Base-by-base conservation (phyloP, 2,329 filamentous ascomycete genomes). In the Lasiodiplodia hormozganensis region DNA sequence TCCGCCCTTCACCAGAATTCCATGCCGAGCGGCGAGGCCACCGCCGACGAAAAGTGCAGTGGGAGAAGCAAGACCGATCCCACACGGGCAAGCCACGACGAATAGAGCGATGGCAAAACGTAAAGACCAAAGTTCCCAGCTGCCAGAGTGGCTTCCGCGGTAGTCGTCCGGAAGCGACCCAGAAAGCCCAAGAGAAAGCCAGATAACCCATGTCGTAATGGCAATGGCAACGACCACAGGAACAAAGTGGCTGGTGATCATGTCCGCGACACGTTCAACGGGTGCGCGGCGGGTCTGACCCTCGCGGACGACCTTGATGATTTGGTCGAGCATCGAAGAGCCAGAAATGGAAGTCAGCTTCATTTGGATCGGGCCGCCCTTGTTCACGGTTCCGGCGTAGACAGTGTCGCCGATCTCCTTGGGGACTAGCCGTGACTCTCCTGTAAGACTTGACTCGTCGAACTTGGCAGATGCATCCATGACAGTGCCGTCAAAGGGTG, bases 361-460 rank as follows among this genome's bases (percentile, higher is more conserved):
- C 31, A 93, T 82, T 11, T 87, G 84, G 18, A 94, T 77, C 0
- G 90, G 85, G 0, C 84, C 77, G 6, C 85, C 89, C 74, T 90
- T 90, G 80, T 94, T 94, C 76, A 94, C 84, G 0, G 92, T 94
- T 18, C 92, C 92, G 0, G 91, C 88, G 73, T 86, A 94, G 2
- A 94, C 88, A 18, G 83, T 81, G 69, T 93, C 91, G 3, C 88
- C 89, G 2, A 81, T 73, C 0, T 62, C 70, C 79, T 94, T 94
- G 74, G 84, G 85, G 67, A 94, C 87, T 0, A 86, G 86, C 7
- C 86, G 85, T 16, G 91, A 91, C 79, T 94, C 92, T 65, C 92
- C 92, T 1, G 95, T 97, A 70, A 98, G 84, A 70, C 93, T 96
- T 12, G 93, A 94, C 78, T 98, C 95, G 75, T 97, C 93, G 74